phyloP scores from a whole-genome alignment of 441 rosid species.

The Kokia cookei region DNA sequence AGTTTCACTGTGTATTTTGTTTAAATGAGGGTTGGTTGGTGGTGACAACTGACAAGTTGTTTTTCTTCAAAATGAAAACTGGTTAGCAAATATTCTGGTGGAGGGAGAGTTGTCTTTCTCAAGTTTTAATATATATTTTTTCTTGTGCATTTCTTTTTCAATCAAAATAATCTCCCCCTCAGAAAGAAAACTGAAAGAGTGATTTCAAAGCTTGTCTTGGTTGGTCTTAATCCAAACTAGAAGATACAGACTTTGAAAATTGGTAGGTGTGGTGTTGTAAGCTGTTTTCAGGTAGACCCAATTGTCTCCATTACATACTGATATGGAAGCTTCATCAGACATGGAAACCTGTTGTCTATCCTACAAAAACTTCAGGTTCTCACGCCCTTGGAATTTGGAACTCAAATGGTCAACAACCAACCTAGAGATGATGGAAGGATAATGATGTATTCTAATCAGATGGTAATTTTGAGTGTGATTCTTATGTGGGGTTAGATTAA shows the following conservation, averaged over 20 bases:
- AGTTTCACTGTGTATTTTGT: conserved; percentile 1
- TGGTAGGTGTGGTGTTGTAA: not conserved
- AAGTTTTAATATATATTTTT: not conserved
- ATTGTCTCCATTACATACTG: not conserved
- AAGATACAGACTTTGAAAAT: not conserved
- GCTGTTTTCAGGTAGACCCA: not conserved
- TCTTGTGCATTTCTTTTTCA: not conserved
- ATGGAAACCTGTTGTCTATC: not conserved
- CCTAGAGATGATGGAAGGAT: too few species aligned
- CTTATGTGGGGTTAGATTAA: too few species aligned
- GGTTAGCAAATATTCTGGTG: conserved; percentile 43
- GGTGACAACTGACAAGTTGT: conserved; percentile 77
- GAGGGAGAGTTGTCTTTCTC: conserved; percentile 54
- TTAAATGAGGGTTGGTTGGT: conserved; percentile 32
- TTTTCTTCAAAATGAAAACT: conserved; percentile 46
- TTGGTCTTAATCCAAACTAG: conserved; percentile 30
- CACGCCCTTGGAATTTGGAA: not conserved
- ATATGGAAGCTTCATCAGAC: conserved; percentile 9
- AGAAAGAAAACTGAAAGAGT: conserved; percentile 22
- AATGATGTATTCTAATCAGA: too few species aligned
- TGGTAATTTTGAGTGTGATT: too few species aligned
- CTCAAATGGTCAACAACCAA: not conserved
- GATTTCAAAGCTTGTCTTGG: conserved; percentile 31
- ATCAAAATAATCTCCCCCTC: not conserved
- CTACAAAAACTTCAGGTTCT: not conserved